Conservation (phyloP, 257 asterid genomes). For the Thymus quinquecostatus region DNA sequence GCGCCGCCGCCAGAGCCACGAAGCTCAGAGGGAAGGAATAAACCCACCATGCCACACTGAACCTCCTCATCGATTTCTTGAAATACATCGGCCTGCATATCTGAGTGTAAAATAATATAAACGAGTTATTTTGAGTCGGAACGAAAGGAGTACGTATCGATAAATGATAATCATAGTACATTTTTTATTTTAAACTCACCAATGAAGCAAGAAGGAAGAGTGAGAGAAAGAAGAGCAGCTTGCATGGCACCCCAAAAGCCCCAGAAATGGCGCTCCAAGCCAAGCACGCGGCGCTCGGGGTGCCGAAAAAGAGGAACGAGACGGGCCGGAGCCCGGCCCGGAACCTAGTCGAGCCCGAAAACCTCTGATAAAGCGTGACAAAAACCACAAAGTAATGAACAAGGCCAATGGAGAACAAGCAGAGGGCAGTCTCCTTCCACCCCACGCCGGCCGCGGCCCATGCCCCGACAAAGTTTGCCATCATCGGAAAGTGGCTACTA, state of each 20-base stretch:
- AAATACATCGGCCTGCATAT: constrained; percentile 50
- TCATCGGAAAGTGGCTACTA: constrained; percentile 51
- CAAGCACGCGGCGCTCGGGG: constrained; percentile 54
- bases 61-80: constrained; percentile 60
- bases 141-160: too few relatives aligned
- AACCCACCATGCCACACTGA: constrained; percentile 60
- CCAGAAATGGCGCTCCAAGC: constrained; percentile 57
- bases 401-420: constrained; percentile 46
- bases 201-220: constrained; percentile 52
- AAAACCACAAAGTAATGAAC: background rate
- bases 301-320: constrained; percentile 52
- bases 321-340: constrained; percentile 48
- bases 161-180: too few relatives aligned
- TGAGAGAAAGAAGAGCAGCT: constrained; percentile 52
- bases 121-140: too few relatives aligned
- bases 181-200: constrained; percentile 31
- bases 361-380: constrained; percentile 45
- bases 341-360: constrained; percentile 36
- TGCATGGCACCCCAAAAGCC: constrained; percentile 45
- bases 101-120: background rate
- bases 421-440: constrained; percentile 52
- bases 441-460: constrained; percentile 48
- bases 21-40: constrained; percentile 56
- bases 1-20: constrained; percentile 53
- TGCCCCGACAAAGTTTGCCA: constrained; percentile 53